Conservation (phyloP, 2,329 filamentous ascomycete genomes). For the Coniella lustricola region DNA sequence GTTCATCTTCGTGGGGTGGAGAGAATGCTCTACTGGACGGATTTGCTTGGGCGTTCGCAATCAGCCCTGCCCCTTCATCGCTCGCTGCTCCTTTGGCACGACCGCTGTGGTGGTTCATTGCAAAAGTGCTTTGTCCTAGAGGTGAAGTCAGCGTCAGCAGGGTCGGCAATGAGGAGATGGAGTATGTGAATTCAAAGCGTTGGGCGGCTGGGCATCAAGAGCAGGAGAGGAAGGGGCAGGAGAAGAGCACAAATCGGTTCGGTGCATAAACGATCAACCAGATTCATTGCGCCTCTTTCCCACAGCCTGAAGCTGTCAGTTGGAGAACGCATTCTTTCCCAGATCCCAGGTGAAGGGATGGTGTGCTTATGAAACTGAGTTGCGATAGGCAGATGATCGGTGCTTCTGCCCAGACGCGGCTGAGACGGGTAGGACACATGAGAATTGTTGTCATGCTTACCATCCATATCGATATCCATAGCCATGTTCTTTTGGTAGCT, state of each 20-base stretch:
- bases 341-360: neutral
- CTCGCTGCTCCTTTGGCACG: conserved; percentile 12
- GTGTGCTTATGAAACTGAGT: conserved; percentile 27
- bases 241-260: too few species aligned
- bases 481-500: conserved; percentile 37
- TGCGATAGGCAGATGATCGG: conserved; percentile 33
- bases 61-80: conserved; percentile 26
- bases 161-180: too few species aligned
- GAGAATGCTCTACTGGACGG: conserved; percentile 15
- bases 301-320: conserved; percentile 10
- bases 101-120: conserved; percentile 14
- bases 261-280: too few species aligned
- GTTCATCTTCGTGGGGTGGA: conserved; percentile 15
- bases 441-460: conserved; percentile 32
- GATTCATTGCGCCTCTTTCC: neutral
- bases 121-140: conserved; percentile 21
- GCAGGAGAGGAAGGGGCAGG: neutral
- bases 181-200: too few species aligned
- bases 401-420: conserved; percentile 29
- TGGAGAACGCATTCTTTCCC: conserved; percentile 6
- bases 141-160: conserved; percentile 1
- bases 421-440: conserved; percentile 14
- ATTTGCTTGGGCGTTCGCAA: conserved; percentile 30
- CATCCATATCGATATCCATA: conserved; percentile 17
- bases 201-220: neutral